Evolutionary conservation across 1,139 yeast species (phyloP).

Genomic region (Saccharomyces hybrid): DNA sequence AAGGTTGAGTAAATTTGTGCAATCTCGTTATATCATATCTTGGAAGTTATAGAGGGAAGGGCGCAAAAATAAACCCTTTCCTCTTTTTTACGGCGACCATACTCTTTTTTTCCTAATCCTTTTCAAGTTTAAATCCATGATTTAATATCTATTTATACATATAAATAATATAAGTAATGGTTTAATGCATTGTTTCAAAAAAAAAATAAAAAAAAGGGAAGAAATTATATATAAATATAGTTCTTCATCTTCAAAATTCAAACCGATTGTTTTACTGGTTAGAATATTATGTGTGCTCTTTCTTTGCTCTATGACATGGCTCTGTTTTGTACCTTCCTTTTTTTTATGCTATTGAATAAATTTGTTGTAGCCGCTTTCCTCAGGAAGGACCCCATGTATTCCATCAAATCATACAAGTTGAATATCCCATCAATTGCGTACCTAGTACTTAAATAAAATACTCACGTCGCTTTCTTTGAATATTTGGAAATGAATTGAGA

Average conservation of each 20-base stretch:
- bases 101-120: background rate
- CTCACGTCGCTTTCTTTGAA: background rate
- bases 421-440: background rate
- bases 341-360: background rate
- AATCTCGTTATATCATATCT: background rate
- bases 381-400: background rate
- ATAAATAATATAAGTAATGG: background rate
- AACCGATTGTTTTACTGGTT: background rate
- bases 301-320: too few relatives aligned
- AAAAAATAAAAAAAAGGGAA: background rate
- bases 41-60: background rate
- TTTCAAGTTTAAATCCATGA: background rate
- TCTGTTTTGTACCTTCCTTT: background rate
- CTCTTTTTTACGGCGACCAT: background rate
- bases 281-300: too few relatives aligned
- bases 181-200: background rate
- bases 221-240: background rate
- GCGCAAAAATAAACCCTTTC: background rate
- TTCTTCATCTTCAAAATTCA: background rate
- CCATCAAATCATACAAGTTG: background rate
- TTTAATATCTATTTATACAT: background rate
- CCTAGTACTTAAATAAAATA: background rate
- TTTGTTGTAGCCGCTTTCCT: background rate
- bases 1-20: constrained; percentile 25
- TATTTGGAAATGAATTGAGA: background rate